A percentile compares a stretch with the other conserved stretches of the same genome.
phyloP scores from a whole-genome alignment of 2,329 filamentous ascomycete genomes.

The Paracamarosporium sp. region DNA sequence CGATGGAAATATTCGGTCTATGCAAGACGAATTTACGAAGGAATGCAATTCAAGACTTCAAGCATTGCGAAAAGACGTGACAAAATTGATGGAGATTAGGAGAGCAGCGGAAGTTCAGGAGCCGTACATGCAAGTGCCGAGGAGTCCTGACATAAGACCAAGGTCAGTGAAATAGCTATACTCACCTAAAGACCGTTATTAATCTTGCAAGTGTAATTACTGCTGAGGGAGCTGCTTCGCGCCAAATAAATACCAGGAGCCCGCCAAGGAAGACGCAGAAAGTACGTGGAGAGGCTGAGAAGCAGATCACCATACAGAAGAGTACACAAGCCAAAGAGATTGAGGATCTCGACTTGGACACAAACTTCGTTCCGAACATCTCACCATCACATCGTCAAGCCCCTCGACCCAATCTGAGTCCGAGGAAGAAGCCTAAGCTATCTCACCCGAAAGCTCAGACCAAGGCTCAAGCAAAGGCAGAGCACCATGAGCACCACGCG shows the following conservation, averaged over 20 bases:
- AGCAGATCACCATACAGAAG: background rate
- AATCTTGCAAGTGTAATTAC: background rate
- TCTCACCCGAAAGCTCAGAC: background rate
- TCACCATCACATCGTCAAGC: background rate
- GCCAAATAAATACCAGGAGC: background rate
- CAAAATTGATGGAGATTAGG: background rate
- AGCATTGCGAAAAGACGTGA: background rate
- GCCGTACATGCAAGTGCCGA: constrained; percentile 7
- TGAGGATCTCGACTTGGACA: background rate
- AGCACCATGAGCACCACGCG: background rate
- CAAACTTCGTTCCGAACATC: background rate
- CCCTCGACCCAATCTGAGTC: background rate
- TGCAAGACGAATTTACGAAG: background rate
- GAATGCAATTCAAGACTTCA: background rate
- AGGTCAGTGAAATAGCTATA: background rate
- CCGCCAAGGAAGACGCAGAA: background rate
- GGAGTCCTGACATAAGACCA: background rate
- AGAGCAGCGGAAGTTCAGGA: background rate
- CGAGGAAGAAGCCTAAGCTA: constrained; percentile 9
- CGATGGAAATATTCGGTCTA: background rate
- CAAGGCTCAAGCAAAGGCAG: background rate
- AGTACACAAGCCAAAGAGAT: background rate
- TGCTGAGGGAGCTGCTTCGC: background rate
- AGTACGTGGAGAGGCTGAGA: background rate
- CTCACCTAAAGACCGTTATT: background rate